phyloP scores from a whole-genome alignment of 116 monocot species.

The Phalaenopsis hybrid region DNA sequence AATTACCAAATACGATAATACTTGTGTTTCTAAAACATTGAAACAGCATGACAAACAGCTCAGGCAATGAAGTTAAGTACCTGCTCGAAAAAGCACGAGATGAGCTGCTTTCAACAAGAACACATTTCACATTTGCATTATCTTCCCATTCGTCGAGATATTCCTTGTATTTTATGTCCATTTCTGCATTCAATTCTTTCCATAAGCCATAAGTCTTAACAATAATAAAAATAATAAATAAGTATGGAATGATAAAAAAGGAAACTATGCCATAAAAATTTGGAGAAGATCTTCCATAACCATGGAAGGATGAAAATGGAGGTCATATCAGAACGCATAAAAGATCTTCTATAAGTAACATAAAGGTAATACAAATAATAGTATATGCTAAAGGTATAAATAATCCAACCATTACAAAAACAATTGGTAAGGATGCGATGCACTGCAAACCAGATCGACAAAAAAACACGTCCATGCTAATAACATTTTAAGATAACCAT shows the following conservation, averaged over 20 bases:
- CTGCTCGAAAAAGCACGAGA: conserved; percentile 88
- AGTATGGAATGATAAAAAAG: neutral
- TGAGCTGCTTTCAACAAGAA: conserved; percentile 84
- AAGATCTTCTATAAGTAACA: neutral
- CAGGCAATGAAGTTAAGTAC: conserved; percentile 14
- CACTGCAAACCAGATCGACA: neutral
- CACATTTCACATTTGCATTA: conserved; percentile 72
- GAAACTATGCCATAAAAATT: neutral
- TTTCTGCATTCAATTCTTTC: conserved; percentile 45
- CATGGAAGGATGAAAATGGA: neutral
- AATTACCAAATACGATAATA: neutral
- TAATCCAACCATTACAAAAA: neutral
- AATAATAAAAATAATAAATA: neutral
- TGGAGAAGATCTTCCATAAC: neutral
- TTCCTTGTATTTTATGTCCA: conserved; percentile 77
- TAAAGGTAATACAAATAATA: neutral
- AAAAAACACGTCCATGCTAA: neutral
- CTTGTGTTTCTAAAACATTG: neutral
- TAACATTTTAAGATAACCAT: neutral
- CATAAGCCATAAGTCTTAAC: neutral
- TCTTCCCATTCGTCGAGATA: conserved; percentile 82
- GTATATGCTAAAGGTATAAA: neutral
- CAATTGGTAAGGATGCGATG: neutral
- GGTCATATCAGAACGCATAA: neutral
- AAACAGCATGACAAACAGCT: neutral